Evolutionary conservation across 106 monocot species (phyloP), one percentile per base, ranked within the genome.

Genomic region (Chionographis japonica): DNA sequence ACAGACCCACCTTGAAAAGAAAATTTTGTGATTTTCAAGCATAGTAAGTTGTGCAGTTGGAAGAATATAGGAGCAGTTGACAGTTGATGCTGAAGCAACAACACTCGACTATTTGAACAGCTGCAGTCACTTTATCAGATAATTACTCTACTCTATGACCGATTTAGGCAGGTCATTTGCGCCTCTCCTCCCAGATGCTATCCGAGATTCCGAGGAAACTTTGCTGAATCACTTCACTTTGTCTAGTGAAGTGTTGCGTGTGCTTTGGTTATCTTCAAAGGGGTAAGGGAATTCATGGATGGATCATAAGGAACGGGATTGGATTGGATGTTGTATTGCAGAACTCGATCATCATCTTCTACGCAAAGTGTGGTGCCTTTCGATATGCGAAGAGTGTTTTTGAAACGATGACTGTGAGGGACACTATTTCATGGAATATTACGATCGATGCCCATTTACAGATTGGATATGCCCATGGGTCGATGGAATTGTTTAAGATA

Each of bases 341-440:
- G 51, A 94, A 90, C 41, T 79, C 90, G 15, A 74, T 94, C 8
- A 57, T 94, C 10, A 84, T 85, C 54, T 80, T 87, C 46, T 90
- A 90, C 60, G 84, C 73, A 12, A 94, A 94, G 46, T 73, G 75
- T 56, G 87, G 85, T 2, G 55, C 53, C 2, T 79, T 84, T 49
- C 41, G 35, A 2, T 68, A 56, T 52, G 89, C 84, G 4, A 58
- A 58, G 63, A 74, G 20, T 11, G 52, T 71, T 50, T 94, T 94
- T 58, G 70, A 69, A 3, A 55, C n/a, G 52, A 90, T 94, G 75
- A 17, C 46, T 14, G 84, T 73, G 58, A 87, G 66, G 64, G 82
- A 87, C 58, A 14, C 72, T 9, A 74, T 78, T 55, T 84, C 94
- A 2, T 94, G 86, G 89, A 94, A 94, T 83, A 63, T 85, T 50